Percentiles rank a stretch among this genome's conserved stretches.
phyloP scores from a whole-genome alignment of 1,284 basidiomycete genomes.

The Ustilago curta region DNA sequence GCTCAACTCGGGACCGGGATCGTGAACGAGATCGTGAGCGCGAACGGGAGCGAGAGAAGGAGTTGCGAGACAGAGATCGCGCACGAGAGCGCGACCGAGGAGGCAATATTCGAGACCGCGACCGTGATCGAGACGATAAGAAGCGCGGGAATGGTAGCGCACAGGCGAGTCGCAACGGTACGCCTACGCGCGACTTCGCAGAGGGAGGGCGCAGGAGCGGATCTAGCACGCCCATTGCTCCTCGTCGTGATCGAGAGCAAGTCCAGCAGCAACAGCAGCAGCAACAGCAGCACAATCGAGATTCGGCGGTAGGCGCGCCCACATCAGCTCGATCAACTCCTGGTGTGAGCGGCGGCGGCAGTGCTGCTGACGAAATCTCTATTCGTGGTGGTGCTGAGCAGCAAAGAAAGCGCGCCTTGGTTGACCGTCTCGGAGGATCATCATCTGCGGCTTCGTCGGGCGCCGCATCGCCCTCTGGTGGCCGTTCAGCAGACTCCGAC shows the following conservation, averaged over 20 bases:
- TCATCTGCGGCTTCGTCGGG: slow-evolving; percentile 17
- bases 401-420: slow-evolving; percentile 36
- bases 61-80: slow-evolving; percentile 4
- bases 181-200: slow-evolving; percentile 20
- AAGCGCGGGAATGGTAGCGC: slow-evolving; percentile 22
- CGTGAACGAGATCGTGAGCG: slow-evolving; percentile 32
- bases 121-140: slow-evolving; percentile 17
- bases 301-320: slow-evolving; percentile 16
- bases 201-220: slow-evolving; percentile 18
- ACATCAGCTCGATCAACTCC: slow-evolving; percentile 25
- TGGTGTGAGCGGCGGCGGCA: slow-evolving; percentile 11
- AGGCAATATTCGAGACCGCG: slow-evolving; percentile 19
- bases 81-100: slow-evolving; percentile 25
- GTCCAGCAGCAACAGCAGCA: slow-evolving; percentile 16
- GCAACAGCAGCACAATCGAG: slow-evolving; percentile 14
- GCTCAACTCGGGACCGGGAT: slow-evolving; percentile 23
- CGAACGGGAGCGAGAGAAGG: slow-evolving; percentile 14
- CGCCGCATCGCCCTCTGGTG: slow-evolving; percentile 11
- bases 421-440: slow-evolving; percentile 29
- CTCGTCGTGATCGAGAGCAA: slow-evolving; percentile 35
- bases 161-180: slow-evolving; percentile 35
- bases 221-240: slow-evolving; percentile 22
- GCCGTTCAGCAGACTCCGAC: neutral
- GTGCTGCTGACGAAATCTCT: slow-evolving; percentile 18
- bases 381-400: slow-evolving; percentile 32